Evolutionary conservation across 2,329 filamentous ascomycete species (phyloP), one percentile per base, ranked within the genome.

Genomic region (Westerdykella aurantiaca): DNA sequence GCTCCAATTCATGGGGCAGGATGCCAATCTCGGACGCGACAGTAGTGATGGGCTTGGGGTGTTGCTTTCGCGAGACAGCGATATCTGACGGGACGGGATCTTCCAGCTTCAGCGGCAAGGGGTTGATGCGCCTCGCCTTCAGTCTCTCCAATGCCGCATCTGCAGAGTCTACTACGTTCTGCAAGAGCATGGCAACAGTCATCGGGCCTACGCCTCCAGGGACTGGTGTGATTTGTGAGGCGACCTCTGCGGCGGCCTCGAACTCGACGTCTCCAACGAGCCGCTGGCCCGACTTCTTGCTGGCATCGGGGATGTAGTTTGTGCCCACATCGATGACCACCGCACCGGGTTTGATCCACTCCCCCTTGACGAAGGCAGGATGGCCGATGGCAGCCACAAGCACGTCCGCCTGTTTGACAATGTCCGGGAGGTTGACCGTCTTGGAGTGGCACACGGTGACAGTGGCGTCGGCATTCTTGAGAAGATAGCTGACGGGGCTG

Each of bases 281-380:
- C 52, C 90, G 82, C 67, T 93, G 81, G 29, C 93, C 93, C 11
- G 88, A 94, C 74, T 96, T 96, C 74, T 86, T 95, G 49, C 85
- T 84, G 31, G 82, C 75, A 64, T 98, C 93, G 5, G 87, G 80
- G 45, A 97, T 83, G 74, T 89, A 96, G 75, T 98, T 98, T 53
- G 90, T 98, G 49, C 93, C 93, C 14, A 98, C 93, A 61, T 98
- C 93, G 60, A 98, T 95, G 34, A 98, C 89, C 5, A 98, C 85
- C n/a, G 81, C 88, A 31, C 90, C 93, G 14, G 86, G 82, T 77
- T 97, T 98, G 52, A 98, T 68, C 89, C 90, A 97, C 48, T 95
- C 88, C 52, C 90, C 93, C 72, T 93, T 91, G 62, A 98, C 84
- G 59, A 95, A 95, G 45, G 81, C 79, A 7, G 91, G 77, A 65